These are phyloP conservation scores for Ophiostoma fasciatum DNA, from an alignment of 2,329 filamentous ascomycete species.

Conservation along the genomic window DNA sequence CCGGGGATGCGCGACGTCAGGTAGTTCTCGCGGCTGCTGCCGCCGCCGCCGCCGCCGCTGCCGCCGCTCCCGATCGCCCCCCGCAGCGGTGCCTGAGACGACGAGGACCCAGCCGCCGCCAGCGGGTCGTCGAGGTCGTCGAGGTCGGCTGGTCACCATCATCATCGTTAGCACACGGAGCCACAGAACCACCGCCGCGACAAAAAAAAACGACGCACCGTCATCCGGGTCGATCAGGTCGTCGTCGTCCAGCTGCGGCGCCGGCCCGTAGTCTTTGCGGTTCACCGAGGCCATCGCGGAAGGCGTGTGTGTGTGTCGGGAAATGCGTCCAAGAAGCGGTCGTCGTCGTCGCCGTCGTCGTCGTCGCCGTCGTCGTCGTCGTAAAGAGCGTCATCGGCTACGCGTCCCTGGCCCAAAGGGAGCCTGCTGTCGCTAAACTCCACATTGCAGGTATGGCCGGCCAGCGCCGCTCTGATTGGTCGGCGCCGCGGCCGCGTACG, in stretches of 20 bases:
- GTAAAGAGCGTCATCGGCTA: too few relatives aligned
- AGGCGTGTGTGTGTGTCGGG: neutral
- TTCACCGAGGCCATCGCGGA: conserved; percentile 30
- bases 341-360: conserved; percentile 36
- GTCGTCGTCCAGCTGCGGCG: conserved; percentile 44
- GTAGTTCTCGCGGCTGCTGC: conserved; percentile 47
- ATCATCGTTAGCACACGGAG: too few relatives aligned
- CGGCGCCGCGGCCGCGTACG: too few relatives aligned
- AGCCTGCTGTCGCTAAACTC: too few relatives aligned
- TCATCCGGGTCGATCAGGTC: conserved; percentile 70
- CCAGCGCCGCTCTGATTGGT: too few relatives aligned
- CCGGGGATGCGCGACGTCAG: conserved; percentile 81
- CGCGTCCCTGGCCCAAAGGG: too few relatives aligned
- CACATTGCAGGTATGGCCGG: too few relatives aligned
- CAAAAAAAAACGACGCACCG: conserved; percentile 30
- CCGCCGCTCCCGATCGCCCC: conserved; percentile 55
- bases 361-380: too few relatives aligned
- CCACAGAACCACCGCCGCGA: too few relatives aligned
- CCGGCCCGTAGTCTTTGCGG: conserved; percentile 42
- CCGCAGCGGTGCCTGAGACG: conserved; percentile 61
- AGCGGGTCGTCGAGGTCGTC: conserved; percentile 89
- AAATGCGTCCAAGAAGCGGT: conserved; percentile 38
- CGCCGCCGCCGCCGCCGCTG: neutral
- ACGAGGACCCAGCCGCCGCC: conserved; percentile 47
- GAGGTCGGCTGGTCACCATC: conserved; percentile 48